Evolutionary conservation across 140 eudicot species (phyloP).

Genomic region (Artemisia princeps): DNA sequence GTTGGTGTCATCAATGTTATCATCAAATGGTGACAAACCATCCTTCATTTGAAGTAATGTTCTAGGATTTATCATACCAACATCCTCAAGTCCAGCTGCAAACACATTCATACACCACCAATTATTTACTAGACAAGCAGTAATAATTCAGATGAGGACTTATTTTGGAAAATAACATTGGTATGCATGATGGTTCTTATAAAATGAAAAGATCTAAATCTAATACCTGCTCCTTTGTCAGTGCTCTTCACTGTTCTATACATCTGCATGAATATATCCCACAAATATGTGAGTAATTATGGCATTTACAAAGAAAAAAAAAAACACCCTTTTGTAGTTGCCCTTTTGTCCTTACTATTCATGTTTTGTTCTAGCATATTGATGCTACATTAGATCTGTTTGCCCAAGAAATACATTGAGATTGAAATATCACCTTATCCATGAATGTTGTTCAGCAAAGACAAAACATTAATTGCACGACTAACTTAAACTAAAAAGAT

Average conservation of each 20-base stretch:
- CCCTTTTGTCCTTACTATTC: constrained; percentile 43
- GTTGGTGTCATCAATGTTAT: constrained; percentile 33
- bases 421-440: no score
- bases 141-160: constrained; percentile 19
- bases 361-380: not conserved
- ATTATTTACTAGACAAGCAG: constrained; percentile 9
- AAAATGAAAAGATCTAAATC: constrained; percentile 26
- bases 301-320: not conserved
- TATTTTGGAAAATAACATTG: constrained; percentile 1
- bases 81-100: constrained; percentile 40
- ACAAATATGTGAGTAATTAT: constrained; percentile 18
- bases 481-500: no score
- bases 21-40: constrained; percentile 25
- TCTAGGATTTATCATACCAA: constrained; percentile 31
- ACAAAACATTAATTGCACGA: no score
- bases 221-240: constrained; percentile 62
- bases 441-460: no score
- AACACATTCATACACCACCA: constrained; percentile 16
- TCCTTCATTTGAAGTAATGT: constrained; percentile 27
- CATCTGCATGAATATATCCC: constrained; percentile 68
- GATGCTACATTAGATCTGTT: no score
- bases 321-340: constrained; percentile 31
- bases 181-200: constrained; percentile 25
- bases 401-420: no score
- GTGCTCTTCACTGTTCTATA: constrained; percentile 99